phyloP scores from a whole-genome alignment of 1,139 yeast species.

The Pichia kudriavzevii region DNA sequence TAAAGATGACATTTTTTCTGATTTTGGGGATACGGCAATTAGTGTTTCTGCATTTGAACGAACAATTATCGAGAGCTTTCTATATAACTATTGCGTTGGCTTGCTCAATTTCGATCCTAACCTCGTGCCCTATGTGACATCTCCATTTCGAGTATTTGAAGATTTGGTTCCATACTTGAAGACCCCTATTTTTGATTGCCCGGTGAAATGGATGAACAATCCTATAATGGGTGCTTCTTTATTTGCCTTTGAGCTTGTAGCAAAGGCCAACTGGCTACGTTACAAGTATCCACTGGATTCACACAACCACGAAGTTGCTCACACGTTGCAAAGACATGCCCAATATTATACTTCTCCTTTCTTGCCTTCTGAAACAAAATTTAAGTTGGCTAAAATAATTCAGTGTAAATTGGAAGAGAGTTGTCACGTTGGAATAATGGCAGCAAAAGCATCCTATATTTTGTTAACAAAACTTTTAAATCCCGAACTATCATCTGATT shows the following conservation, averaged over 20 bases:
- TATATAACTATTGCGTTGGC: conserved; percentile 23
- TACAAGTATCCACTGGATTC: conserved; percentile 10
- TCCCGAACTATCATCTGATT: conserved; percentile 9
- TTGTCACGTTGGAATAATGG: conserved; percentile 12
- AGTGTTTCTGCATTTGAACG: conserved; percentile 18
- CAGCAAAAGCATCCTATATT: conserved; percentile 16
- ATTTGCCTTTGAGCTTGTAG: conserved; percentile 13
- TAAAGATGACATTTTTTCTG: conserved; percentile 1
- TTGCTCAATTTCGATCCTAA: conserved; percentile 18
- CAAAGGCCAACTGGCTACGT: conserved; percentile 16
- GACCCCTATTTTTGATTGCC: conserved; percentile 12
- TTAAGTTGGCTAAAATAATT: conserved; percentile 1
- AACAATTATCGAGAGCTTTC: conserved; percentile 24
- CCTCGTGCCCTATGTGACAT: conserved; percentile 10
- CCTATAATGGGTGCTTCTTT: conserved; percentile 20
- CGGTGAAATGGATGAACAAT: conserved; percentile 20
- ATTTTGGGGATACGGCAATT: background rate
- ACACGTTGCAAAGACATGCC: conserved; percentile 6
- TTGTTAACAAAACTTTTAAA: conserved; percentile 15
- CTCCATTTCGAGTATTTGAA: conserved; percentile 19
- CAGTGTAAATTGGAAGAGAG: conserved; percentile 9
- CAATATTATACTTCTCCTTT: conserved; percentile 8
- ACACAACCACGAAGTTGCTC: conserved; percentile 1
- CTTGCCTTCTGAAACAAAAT: conserved; percentile 7
- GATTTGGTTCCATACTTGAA: conserved; percentile 9